These are phyloP conservation scores for Trichoderma sp. DNA, from an alignment of 2,329 filamentous ascomycete species.

Conservation along the genomic window DNA sequence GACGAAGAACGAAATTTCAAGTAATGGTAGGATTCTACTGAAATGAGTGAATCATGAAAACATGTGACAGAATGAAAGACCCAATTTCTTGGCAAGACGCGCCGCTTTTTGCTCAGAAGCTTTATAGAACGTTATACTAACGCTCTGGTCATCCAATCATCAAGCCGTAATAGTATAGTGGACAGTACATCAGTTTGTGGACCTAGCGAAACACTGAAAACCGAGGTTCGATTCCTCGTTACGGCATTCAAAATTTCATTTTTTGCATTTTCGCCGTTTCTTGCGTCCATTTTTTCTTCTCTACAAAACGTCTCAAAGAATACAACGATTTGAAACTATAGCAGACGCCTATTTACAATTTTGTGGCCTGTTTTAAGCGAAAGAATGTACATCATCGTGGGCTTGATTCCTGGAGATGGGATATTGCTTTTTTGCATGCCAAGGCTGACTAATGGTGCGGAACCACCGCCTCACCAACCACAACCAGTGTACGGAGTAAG, in stretches of 20 bases:
- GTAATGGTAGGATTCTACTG: fast-evolving
- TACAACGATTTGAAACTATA: background rate
- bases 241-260: conserved; percentile 5
- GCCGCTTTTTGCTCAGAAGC: background rate
- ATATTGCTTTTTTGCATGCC: background rate
- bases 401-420: background rate
- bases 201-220: conserved; percentile 14
- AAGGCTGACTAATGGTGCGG: background rate
- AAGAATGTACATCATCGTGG: background rate
- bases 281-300: background rate
- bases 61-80: background rate
- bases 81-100: background rate
- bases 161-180: conserved; percentile 18
- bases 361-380: background rate
- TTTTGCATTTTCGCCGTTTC: background rate
- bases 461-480: background rate
- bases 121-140: background rate
- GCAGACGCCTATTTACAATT: background rate
- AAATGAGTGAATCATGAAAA: background rate
- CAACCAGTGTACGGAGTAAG: background rate
- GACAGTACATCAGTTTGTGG: conserved; percentile 23
- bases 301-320: background rate
- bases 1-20: background rate
- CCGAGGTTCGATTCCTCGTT: conserved; percentile 24
- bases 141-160: background rate